Evolutionary conservation across 257 asterid species (phyloP), one percentile per base, ranked within the genome.

Genomic region (Fraxinus cuspidata): DNA sequence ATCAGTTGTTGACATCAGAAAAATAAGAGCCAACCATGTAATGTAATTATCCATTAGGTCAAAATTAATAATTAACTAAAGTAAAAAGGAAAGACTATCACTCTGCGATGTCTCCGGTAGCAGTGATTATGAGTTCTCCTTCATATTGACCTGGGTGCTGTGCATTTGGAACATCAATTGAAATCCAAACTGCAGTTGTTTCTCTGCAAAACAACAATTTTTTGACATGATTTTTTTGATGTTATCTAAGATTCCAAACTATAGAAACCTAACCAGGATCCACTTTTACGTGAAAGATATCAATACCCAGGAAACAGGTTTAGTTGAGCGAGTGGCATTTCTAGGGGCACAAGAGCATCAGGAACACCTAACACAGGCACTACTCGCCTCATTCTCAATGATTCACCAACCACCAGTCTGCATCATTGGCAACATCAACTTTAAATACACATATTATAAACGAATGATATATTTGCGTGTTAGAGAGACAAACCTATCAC

Each of bases 111-210:
- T 88, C 87, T 87, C 89, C 89, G 79, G 83, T 81, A 77, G 99
- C 98, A 63, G 96, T 90, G 78, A 96, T 83, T 76, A 90, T 84
- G 75, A 96, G 51, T 82, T 93, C 99, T 82, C 97, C 99, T 80
- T 91, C 99, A 79, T 96, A 96, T 81, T 90, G 98, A 75, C 98
- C 99, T n/a, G 98, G 97, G 78, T 94, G 89, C 78, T 93, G 99
- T 70, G 86, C 84, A 81, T 66, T 83, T 75, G 97, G 97, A 78
- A 96, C 96, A 81, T 90, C 98, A 67, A 96, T 81, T 73, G 97
- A 93, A 77, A 93, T 79, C 96, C 97, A 96, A 74, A 96, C 75
- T 64, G 87, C 91, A 40, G 90, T 77, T 74, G 99, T 92, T 85
- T 96, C 99, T 76, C 99, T 96, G 90, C 82, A 87, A 81, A 74